phyloP scores from a whole-genome alignment of 202 grass and related monocot species.

The Carex arenaria region DNA sequence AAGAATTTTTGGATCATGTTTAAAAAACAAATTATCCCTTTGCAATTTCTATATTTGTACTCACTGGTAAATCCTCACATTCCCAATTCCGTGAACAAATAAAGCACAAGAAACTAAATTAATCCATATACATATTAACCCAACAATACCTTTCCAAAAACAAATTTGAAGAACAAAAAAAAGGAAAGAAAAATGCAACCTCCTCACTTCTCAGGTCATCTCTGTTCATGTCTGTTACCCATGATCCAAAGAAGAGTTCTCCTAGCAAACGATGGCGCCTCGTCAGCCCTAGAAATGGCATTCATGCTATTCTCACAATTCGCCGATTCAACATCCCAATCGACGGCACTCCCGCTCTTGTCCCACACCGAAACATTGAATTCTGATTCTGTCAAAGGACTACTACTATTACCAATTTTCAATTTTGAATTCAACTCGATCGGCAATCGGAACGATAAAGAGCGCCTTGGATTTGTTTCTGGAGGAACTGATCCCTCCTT shows the following conservation, averaged over 20 bases:
- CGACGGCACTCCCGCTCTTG: constrained; percentile 50
- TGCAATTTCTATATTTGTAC: constrained; percentile 17
- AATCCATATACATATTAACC: constrained; percentile 7
- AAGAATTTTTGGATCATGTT: background rate
- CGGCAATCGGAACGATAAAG: constrained; percentile 51
- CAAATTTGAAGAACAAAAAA: background rate
- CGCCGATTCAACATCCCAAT: constrained; percentile 58
- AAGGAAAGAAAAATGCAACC: background rate
- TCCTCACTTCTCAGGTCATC: background rate
- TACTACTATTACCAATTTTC: constrained; percentile 40
- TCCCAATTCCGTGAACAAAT: constrained; percentile 9
- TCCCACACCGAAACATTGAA: constrained; percentile 74
- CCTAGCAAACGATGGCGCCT: constrained; percentile 70
- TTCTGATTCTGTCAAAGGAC: constrained; percentile 67
- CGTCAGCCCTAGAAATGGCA: constrained; percentile 44
- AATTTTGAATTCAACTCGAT: constrained; percentile 32
- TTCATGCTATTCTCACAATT: constrained; percentile 13
- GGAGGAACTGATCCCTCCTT: background rate
- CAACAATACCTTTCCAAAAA: constrained; percentile 11
- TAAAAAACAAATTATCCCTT: background rate
- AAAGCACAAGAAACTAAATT: constrained; percentile 6
- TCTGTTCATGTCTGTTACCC: constrained; percentile 30
- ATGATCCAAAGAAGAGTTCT: constrained; percentile 81
- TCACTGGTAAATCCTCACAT: background rate
- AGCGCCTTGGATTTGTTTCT: constrained; percentile 25